Conservation (phyloP, 2,329 filamentous ascomycete genomes). For the Blastomyces gilchristii region DNA sequence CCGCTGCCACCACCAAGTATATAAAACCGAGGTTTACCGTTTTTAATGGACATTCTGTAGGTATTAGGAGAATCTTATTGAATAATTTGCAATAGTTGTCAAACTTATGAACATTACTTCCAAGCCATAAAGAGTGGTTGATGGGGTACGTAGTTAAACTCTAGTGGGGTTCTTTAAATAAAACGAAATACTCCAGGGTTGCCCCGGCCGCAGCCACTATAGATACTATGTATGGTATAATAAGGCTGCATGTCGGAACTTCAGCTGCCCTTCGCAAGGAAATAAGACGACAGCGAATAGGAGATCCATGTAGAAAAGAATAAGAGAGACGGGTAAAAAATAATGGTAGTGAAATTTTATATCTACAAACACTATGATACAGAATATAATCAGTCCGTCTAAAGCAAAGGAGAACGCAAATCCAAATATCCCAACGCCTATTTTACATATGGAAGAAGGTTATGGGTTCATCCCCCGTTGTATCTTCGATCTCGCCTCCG, state of each 20-base stretch:
- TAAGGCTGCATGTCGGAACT: background rate
- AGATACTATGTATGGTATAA: too few species aligned
- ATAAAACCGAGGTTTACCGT: constrained; percentile 24
- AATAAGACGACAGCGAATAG: background rate
- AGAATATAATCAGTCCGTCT: background rate
- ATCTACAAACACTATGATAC: constrained; percentile 8
- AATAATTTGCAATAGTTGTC: background rate
- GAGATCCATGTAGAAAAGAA: background rate
- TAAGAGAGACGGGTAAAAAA: background rate
- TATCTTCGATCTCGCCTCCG: constrained; percentile 7
- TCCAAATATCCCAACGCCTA: constrained; percentile 1
- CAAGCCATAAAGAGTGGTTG: background rate
- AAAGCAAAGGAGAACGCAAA: background rate
- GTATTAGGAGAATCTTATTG: background rate
- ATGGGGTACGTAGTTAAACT: background rate
- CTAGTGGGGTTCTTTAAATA: background rate
- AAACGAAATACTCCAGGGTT: background rate
- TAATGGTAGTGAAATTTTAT: background rate
- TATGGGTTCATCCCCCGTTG: constrained; percentile 3
- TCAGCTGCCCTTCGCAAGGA: background rate
- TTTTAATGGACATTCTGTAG: constrained; percentile 37
- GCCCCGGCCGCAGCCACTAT: background rate
- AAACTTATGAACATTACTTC: background rate
- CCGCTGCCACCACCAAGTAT: background rate
- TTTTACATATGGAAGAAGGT: background rate